Evolutionary conservation across 2,329 filamentous ascomycete genomes (phyloP), one percentile per base, ranked within the genome.

Genomic region (Pyricularia sp.): DNA sequence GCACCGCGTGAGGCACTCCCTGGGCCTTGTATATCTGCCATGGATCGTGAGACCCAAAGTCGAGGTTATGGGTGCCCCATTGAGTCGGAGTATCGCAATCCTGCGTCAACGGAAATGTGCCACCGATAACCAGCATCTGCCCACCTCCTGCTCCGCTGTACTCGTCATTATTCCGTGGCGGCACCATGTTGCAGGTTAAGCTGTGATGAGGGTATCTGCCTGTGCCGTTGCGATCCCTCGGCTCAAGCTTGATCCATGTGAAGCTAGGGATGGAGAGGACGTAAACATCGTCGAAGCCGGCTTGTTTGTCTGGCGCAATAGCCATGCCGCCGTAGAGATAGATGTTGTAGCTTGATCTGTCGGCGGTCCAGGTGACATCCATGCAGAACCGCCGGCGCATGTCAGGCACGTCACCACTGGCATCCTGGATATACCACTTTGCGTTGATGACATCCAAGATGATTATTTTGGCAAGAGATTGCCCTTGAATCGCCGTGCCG

Each of bases 121-220:
- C 88, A 26, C 88, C 88, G 50, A 89, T 84, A 65, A 90, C 81
- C 28, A 90, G 77, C 84, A 90, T 89, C 75, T 90, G 88, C 4
- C 83, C 80, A 64, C 79, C 77, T 68, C 83, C 81, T 17, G 36
- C 42, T 26, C 23, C 65, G 23, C 25, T 36, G 23, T 26, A 28
- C 12, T 30, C n/a, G 10, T 23, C 64, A 64, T 30, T 17, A 17
- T 23, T 30, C 59, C 9, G 25, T 9, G n/a, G 25, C 25, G 77
- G 72, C 28, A 87, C 77, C 31, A 89, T 83, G 73, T 87, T 86
- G 74, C 87, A 89, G 50, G 81, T 85, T 31, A 87, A 79, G 30
- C 83, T 84, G 74, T 88, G 83, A 71, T 87, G 85, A 17, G 81
- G 82, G 55, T 78, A 79, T 58, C 73, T 74, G 33, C 81, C 78